phyloP scores from a whole-genome alignment of 1,139 yeast species.

The Zygoascus sp. region DNA sequence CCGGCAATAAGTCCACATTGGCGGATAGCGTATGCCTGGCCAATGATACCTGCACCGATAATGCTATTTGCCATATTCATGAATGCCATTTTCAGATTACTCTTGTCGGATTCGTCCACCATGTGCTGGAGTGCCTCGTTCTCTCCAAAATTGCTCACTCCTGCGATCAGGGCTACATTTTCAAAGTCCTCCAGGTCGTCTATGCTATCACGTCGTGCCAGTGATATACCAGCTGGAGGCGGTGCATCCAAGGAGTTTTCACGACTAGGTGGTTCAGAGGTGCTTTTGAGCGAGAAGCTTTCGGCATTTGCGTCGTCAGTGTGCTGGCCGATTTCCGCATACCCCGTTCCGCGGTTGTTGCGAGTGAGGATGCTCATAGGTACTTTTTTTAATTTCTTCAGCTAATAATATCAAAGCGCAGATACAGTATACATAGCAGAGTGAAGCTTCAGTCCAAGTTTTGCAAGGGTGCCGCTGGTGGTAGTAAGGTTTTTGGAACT shows the following conservation, averaged over 20 bases:
- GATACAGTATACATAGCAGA: no score
- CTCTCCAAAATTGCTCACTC: conserved; percentile 8
- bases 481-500: no score
- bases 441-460: no score
- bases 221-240: background rate
- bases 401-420: background rate
- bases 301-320: conserved; percentile 1
- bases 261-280: background rate
- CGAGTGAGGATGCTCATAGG: background rate
- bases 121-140: conserved; percentile 26
- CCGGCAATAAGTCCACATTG: conserved; percentile 81
- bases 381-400: background rate
- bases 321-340: conserved; percentile 7
- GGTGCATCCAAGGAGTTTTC: background rate
- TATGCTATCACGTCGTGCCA: background rate
- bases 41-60: conserved; percentile 91
- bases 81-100: conserved; percentile 77
- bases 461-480: no score
- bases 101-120: conserved; percentile 38
- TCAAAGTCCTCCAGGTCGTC: conserved; percentile 16
- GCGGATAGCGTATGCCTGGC: conserved; percentile 84
- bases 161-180: conserved; percentile 14
- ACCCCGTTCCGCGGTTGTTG: background rate
- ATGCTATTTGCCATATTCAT: conserved; percentile 95
- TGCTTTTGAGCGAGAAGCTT: background rate